Evolutionary conservation across 2,329 filamentous ascomycete species (phyloP), one percentile per base, ranked within the genome.

Genomic region (Intubia oerlemansii): DNA sequence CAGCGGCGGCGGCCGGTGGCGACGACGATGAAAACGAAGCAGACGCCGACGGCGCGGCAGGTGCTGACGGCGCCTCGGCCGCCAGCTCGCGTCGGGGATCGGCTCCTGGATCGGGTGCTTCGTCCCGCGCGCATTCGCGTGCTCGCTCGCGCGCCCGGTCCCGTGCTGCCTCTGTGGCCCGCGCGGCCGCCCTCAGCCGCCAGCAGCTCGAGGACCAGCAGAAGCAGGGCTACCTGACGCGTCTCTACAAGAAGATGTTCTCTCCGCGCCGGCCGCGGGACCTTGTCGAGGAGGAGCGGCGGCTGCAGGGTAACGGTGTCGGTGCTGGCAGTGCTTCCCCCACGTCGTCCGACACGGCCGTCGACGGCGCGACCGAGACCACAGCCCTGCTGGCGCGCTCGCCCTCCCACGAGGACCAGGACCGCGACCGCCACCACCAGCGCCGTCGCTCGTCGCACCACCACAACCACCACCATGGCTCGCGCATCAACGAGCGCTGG

Each of bases 291-390:
- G 54, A 57, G 30, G 50, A 56, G 35, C 62, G 65, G 43, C 72
- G 66, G 67, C 67, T 78, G n/a, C 53, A 57, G 4, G 58, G 62
- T 1, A 70, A 70, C 11, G 55, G 61, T 39, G 75, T 78, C 32
- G 60, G 66, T 28, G 19, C 9, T 12, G 20, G 15, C n/a, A n/a
- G n/a, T n/a, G n/a, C n/a, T n/a, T n/a, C n/a, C n/a, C 12, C 21
- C 9, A 9, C 35, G 65, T 32, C 18, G 17, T 52, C 48, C 52
- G n/a, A n/a, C n/a, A n/a, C n/a, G n/a, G n/a, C n/a, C n/a, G n/a
- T n/a, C n/a, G n/a, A n/a, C n/a, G 45, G 46, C 7, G 19, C 28
- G 3, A 14, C 17, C 53, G 45, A 59, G 33, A 46, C 42, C 2
- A 51, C 52, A 10, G 42, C 47, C 4, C 39, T 56, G 24, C 34